Percentiles rank a stretch among this genome's conserved stretches.
phyloP scores from a whole-genome alignment of 23 red algal genomes.

The Gracilaria gracilis region DNA sequence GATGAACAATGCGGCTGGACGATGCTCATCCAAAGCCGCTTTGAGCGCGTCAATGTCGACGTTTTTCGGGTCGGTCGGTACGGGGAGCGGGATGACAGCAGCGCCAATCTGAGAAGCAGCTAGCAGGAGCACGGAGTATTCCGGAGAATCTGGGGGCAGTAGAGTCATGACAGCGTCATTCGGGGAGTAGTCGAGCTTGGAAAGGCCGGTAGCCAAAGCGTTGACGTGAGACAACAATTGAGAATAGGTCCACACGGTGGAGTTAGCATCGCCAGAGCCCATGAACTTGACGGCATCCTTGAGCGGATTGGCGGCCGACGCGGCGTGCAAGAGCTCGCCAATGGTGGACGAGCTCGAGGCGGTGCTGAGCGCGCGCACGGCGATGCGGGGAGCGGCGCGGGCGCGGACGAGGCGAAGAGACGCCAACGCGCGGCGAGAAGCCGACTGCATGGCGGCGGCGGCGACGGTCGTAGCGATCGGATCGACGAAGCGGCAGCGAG shows the following conservation, averaged over 20 bases:
- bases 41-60: constrained; percentile 9
- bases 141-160: constrained; percentile 45
- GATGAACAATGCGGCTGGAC: constrained; percentile 37
- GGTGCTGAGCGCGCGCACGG: background rate
- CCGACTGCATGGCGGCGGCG: constrained; percentile 11
- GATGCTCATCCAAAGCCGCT: constrained; percentile 44
- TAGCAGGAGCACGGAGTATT: constrained; percentile 50
- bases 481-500: background rate
- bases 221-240: constrained; percentile 39
- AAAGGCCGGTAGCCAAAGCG: constrained; percentile 56
- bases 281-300: constrained; percentile 72
- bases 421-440: constrained; percentile 12
- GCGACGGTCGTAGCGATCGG: background rate
- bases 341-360: constrained; percentile 16
- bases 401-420: background rate
- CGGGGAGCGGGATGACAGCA: constrained; percentile 33
- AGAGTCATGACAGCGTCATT: constrained; percentile 40
- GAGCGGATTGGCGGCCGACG: constrained; percentile 28
- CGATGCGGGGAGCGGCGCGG: background rate
- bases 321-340: constrained; percentile 5
- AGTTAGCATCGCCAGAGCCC: constrained; percentile 11
- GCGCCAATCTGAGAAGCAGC: constrained; percentile 39
- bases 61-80: constrained; percentile 21
- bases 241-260: constrained; percentile 48
- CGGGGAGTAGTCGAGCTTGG: background rate